phyloP scores from a whole-genome alignment of 202 grass and related monocot genomes.

The Alloteropsis angusta region DNA sequence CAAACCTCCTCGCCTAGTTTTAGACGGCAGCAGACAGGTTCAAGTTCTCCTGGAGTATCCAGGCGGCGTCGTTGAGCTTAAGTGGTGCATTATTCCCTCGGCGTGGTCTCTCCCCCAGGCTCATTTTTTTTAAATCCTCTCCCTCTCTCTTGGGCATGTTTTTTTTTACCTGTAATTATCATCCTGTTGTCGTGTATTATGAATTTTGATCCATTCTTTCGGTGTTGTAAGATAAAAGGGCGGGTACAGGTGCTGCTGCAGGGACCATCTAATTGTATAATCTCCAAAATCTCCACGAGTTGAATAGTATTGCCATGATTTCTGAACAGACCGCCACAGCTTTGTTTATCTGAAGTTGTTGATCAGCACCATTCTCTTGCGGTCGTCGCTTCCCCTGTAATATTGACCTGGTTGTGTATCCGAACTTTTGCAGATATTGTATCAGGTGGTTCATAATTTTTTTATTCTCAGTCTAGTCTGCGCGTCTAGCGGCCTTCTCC shows the following conservation, averaged over 20 bases:
- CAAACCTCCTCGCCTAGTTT: constrained; percentile 60
- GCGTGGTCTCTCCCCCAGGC: constrained; percentile 10
- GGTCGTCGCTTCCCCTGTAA: background rate
- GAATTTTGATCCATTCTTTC: constrained; percentile 60
- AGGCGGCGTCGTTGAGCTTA: constrained; percentile 57
- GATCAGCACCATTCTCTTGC: background rate
- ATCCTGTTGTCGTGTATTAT: constrained; percentile 41
- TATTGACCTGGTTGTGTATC: background rate
- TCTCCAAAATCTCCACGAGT: constrained; percentile 7
- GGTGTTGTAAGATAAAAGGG: constrained; percentile 47
- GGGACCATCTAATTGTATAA: constrained; percentile 29
- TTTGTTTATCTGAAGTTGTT: background rate
- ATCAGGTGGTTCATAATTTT: background rate
- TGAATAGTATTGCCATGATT: background rate
- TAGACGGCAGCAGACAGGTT: constrained; percentile 53
- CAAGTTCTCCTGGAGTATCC: constrained; percentile 52
- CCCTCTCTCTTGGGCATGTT: background rate
- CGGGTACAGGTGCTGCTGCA: constrained; percentile 21
- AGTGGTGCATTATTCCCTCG: background rate
- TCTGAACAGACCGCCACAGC: background rate
- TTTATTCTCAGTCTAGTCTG: no score
- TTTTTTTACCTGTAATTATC: constrained; percentile 20
- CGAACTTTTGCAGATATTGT: background rate
- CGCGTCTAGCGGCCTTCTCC: no score
- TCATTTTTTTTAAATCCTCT: background rate